phyloP scores from a whole-genome alignment of 352 stramenopile genomes.

The Pythium dissotocum region DNA sequence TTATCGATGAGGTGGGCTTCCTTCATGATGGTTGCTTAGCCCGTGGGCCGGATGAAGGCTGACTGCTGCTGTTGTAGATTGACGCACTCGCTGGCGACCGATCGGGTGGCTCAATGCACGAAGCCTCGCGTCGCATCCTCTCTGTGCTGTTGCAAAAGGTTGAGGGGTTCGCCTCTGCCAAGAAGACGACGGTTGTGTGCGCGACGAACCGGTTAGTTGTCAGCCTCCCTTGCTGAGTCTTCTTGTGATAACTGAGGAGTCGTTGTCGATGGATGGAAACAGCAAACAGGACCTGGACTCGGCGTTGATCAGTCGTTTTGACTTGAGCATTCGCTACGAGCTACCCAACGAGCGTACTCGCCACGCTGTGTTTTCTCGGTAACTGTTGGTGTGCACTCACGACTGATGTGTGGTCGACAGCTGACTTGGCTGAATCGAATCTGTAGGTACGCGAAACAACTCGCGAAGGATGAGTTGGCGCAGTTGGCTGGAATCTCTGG shows the following conservation, averaged over 20 bases:
- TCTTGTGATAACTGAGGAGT: not conserved
- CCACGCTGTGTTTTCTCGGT: constrained; percentile 87
- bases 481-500: constrained; percentile 77
- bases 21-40: not conserved
- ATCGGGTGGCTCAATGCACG: constrained; percentile 89
- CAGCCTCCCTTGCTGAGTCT: not conserved
- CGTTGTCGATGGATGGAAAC: not conserved
- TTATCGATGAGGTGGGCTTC: constrained; percentile 89
- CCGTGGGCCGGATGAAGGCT: not conserved
- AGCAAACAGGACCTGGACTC: constrained; percentile 93
- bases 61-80: constrained; percentile 46
- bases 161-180: constrained; percentile 91
- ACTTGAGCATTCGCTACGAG: constrained; percentile 92
- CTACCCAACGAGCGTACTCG: constrained; percentile 85
- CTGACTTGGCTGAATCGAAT: not conserved
- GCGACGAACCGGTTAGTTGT: constrained; percentile 84
- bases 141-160: constrained; percentile 92
- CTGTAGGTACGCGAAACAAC: constrained; percentile 88
- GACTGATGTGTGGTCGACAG: not conserved
- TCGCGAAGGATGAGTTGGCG: constrained; percentile 67
- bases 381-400: constrained; percentile 1
- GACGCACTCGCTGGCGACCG: constrained; percentile 90
- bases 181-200: constrained; percentile 92
- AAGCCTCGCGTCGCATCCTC: constrained; percentile 90
- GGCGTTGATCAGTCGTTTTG: constrained; percentile 92